Base-by-base conservation (phyloP, 2,329 filamentous ascomycete genomes). In the Cercospora sp. region DNA sequence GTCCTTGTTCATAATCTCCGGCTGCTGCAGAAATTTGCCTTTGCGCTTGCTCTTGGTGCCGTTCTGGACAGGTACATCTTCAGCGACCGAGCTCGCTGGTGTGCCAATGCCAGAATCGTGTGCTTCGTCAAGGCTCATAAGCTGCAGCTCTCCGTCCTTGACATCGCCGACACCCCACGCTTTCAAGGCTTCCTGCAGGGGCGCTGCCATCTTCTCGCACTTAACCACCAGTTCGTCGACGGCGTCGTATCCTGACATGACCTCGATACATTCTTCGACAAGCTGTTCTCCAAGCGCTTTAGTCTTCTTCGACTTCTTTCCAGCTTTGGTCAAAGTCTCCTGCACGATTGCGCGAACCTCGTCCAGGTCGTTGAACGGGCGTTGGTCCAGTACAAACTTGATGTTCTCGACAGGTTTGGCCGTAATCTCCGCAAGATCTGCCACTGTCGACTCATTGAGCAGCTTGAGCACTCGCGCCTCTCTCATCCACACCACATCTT, bases 381-480 rank as follows among this genome's bases (percentile, higher is more conserved):
- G 89, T 69, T 91, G 86, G 1, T 87, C 86, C 10, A 97, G 82
- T 65, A 98, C 85, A 13, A 88, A 80, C 53, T 89, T 85, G 1
- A 94, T 89, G 58, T 89, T 85, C 5, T 89, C 87, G 72, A 90
- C 86, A 40, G 90, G 89, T 68, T 91, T 88, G 34, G 89, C 89
- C 0, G 92, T 92, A 69, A 97, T 89, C 73, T 97, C 94, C 1
- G 91, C 88, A 51, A 99, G 86, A 66, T 94, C 92, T 40, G 90
- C 86, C 9, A 88, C 82, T 5, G 88, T 88, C 77, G 92, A 95
- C 0, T 85, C 88, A 76, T 98, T 98, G 79, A 99, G 89, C 75
- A 93, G 96, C 7, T 89, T 85, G 30, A 98, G 82, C 6, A 97
- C 87, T 65, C 85, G 66, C 9, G 63, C 53, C 10, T 75, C 74